A percentile compares a stretch with the other conserved stretches of the same genome.
Evolutionary conservation across 768 basidiomycete genomes (phyloP).

Genomic region (Tephrocybe sp.): DNA sequence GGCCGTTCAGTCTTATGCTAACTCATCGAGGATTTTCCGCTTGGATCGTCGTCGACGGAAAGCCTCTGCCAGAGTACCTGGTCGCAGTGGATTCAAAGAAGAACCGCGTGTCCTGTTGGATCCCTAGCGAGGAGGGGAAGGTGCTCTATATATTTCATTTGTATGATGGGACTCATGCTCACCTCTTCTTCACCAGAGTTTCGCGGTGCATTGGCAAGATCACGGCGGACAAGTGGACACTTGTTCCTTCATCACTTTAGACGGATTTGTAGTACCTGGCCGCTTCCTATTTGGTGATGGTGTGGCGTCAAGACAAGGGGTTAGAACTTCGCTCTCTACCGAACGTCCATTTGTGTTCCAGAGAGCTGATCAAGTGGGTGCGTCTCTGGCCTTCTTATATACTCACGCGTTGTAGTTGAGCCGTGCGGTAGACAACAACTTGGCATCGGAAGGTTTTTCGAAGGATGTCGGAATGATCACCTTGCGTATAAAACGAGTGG

Average conservation of each 20-base stretch:
- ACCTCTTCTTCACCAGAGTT: conserved; percentile 36
- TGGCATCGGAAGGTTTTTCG: conserved; percentile 18
- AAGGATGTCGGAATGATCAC: conserved; percentile 54
- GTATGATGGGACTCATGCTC: neutral
- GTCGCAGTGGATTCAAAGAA: conserved; percentile 43
- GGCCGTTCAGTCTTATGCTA: conserved; percentile 36
- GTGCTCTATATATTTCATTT: conserved; percentile 28
- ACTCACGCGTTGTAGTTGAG: neutral
- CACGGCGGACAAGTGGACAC: conserved; percentile 52
- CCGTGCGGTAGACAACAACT: conserved; percentile 3
- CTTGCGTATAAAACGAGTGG: conserved; percentile 46
- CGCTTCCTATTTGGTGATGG: conserved; percentile 61
- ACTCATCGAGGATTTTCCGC: conserved; percentile 65
- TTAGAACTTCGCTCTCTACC: conserved; percentile 47
- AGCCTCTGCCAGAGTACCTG: conserved; percentile 55
- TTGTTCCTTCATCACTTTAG: conserved; percentile 62
- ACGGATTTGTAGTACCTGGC: conserved; percentile 64
- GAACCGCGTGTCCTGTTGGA: conserved; percentile 64
- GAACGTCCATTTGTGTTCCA: conserved; percentile 67
- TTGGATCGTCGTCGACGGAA: conserved; percentile 60
- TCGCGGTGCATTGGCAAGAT: conserved; percentile 67
- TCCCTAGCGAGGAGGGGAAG: conserved; percentile 61
- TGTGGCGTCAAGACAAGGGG: conserved; percentile 48
- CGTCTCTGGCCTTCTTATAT: conserved; percentile 7
- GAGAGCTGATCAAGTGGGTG: conserved; percentile 39